Evolutionary conservation across 2,329 filamentous ascomycete genomes (phyloP).

Genomic region (Akanthomyces muscarius): DNA sequence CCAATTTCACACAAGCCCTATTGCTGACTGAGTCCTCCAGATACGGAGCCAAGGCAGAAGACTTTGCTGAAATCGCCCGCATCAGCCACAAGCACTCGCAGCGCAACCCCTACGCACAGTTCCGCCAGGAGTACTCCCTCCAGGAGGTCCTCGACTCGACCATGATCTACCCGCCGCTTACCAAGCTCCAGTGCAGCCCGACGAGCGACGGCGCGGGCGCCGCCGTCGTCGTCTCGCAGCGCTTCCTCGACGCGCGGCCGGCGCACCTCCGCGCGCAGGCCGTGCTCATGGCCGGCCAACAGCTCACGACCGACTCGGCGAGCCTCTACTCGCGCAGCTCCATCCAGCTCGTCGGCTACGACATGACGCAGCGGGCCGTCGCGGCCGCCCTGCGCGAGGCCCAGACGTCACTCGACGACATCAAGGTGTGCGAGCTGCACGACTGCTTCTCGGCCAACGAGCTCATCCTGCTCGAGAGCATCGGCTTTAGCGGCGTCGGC

Average conservation of each 20-base stretch:
- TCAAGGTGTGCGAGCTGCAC: constrained; percentile 27
- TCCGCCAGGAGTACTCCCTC: constrained; percentile 83
- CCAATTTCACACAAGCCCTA: constrained; percentile 91
- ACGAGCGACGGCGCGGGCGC: constrained; percentile 91
- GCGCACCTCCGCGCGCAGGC: constrained; percentile 72
- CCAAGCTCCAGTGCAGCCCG: constrained; percentile 95
- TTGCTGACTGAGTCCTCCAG: constrained; percentile 88
- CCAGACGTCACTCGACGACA: constrained; percentile 19
- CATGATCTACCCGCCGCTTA: constrained; percentile 80
- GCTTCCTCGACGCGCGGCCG: constrained; percentile 72
- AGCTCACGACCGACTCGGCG: constrained; percentile 75
- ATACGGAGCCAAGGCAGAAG: constrained; percentile 76
- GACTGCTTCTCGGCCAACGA: constrained; percentile 30
- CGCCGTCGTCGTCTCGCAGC: constrained; percentile 81
- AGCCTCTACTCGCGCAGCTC: constrained; percentile 61
- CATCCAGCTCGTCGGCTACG: constrained; percentile 28
- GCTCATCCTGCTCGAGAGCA: constrained; percentile 24
- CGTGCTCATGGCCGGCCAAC: constrained; percentile 84
- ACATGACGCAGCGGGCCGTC: constrained; percentile 27
- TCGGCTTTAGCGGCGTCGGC: constrained; percentile 24
- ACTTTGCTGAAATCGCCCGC: constrained; percentile 92
- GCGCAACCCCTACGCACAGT: constrained; percentile 93
- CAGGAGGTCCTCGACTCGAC: constrained; percentile 74
- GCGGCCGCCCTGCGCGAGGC: constrained; percentile 24
- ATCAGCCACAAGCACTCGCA: constrained; percentile 89